Evolutionary conservation across 208 protist species (phyloP), one percentile per base, ranked within the genome.

Genomic region (Endotrypanum monterogeii): DNA sequence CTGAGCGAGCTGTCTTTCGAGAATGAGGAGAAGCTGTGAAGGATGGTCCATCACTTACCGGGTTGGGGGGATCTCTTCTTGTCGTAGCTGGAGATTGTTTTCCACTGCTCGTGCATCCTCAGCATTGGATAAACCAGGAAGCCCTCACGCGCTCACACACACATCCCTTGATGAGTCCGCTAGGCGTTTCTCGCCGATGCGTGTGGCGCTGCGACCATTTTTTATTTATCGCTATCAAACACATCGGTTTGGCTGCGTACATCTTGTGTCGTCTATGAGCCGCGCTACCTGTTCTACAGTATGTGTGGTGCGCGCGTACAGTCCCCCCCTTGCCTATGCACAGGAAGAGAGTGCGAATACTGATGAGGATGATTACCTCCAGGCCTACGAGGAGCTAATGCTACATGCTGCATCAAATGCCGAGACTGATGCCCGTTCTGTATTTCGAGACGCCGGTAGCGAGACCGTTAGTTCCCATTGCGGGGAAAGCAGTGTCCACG

Each of bases 371-470:
- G 76, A 83, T 52, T 87, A 83, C 44, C 78, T 92, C 32, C 84
- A 91, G 52, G 90, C 85, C 9, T 95, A 93, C 73, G 90, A 95
- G 65, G 82, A 83, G 6, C 54, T 95, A 16, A 75, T 95, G 37
- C 37, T 93, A 16, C 67, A 83, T 54, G 70, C 70, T 0, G 60
- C 37, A n/a, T 50, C 68, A 25, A 12, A 39, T 52, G 68, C 44
- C 30, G 37, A 55, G 25, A 28, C 57, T n/a, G 54, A 28, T 41
- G n/a, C 20, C 5, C 23, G 30, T 51, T 8, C 37, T 46, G 7
- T 44, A 50, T 18, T 28, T 20, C 28, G n/a, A 12, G 54, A 52
- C 39, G 6, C 46, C 25, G n/a, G 18, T 9, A 25, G n/a, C n/a
- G 63, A 35, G n/a, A 16, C 12, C 25, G 3, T 68, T 20, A 14